phyloP scores from a whole-genome alignment of 2,329 filamentous ascomycete species.

The Botrytis fragariae region DNA sequence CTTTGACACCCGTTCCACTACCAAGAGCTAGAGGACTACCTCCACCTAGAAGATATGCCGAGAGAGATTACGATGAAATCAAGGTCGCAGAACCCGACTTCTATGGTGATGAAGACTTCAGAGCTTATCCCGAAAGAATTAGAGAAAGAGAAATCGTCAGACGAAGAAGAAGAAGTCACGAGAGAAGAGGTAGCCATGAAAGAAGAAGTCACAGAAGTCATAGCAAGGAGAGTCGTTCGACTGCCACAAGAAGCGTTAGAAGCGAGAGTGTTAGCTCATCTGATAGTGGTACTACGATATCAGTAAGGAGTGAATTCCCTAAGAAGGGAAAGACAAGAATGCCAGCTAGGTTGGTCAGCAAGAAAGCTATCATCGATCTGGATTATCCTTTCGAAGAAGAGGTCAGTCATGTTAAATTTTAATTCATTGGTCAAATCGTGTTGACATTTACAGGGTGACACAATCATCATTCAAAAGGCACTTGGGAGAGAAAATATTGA shows the following conservation, averaged over 20 bases:
- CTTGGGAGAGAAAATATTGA: constrained; percentile 90
- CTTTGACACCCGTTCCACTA: constrained; percentile 60
- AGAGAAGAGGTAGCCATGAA: constrained; percentile 36
- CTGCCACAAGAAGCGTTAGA: constrained; percentile 30
- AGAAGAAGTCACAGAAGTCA: constrained; percentile 28
- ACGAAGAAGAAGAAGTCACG: constrained; percentile 40
- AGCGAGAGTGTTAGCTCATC: constrained; percentile 47
- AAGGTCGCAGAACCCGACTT: constrained; percentile 64
- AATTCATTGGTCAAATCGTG: constrained; percentile 21
- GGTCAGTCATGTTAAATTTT: constrained; percentile 48
- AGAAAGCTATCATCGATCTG: constrained; percentile 76
- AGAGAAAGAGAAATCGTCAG: constrained; percentile 61
- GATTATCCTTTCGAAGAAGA: constrained; percentile 87
- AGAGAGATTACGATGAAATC: constrained; percentile 64
- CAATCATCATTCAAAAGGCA: constrained; percentile 78
- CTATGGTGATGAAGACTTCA: constrained; percentile 71
- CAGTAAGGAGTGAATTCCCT: constrained; percentile 62
- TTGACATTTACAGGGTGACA: constrained; percentile 62
- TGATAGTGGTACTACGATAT: constrained; percentile 43
- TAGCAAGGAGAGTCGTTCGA: constrained; percentile 35
- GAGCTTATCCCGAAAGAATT: constrained; percentile 57
- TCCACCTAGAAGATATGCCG: constrained; percentile 55
- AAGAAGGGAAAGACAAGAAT: constrained; percentile 89
- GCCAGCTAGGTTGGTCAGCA: constrained; percentile 75
- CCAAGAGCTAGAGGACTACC: constrained; percentile 62